Percentiles rank a stretch among this genome's conserved stretches.
Evolutionary conservation across 345 rosid species (phyloP).

Genomic region (Cardiospermum halicacabum): DNA sequence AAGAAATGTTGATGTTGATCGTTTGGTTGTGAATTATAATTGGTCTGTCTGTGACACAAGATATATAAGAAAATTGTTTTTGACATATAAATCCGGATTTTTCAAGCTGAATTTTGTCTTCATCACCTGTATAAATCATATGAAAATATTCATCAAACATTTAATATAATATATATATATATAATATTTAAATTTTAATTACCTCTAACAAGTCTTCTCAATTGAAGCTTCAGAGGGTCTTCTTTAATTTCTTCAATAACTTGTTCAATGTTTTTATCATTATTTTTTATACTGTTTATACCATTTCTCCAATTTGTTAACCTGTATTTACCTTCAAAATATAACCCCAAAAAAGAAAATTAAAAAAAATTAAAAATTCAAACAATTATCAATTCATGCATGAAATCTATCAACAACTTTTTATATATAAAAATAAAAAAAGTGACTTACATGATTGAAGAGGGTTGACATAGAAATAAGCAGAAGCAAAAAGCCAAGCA

Average conservation of each 20-base stretch:
- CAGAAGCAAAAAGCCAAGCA: constrained; percentile 12
- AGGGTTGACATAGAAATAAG: not conserved
- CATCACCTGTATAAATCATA: constrained; percentile 22
- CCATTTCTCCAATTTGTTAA: constrained; percentile 9
- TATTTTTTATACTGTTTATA: not conserved
- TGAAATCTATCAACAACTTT: too few species aligned
- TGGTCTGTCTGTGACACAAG: constrained; percentile 23
- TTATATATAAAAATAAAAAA: not conserved
- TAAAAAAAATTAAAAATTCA: constrained; percentile 2
- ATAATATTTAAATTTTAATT: too few species aligned
- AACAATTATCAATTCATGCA: not conserved
- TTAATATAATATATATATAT: not conserved
- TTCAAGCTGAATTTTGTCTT: constrained; percentile 23
- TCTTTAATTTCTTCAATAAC: constrained; percentile 10
- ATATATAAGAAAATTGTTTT: constrained; percentile 16
- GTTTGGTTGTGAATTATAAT: constrained; percentile 20
- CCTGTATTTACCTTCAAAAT: constrained; percentile 13
- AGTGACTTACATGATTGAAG: constrained; percentile 22
- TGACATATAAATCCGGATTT: constrained; percentile 27
- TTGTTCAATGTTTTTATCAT: not conserved
- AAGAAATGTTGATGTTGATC: constrained; percentile 16
- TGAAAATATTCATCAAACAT: not conserved
- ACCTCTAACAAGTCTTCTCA: constrained; percentile 25
- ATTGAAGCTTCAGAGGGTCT: constrained; percentile 1
- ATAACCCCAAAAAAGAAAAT: not conserved